Conservation (phyloP, 768 basidiomycete species). For the Naematelia encephala region DNA sequence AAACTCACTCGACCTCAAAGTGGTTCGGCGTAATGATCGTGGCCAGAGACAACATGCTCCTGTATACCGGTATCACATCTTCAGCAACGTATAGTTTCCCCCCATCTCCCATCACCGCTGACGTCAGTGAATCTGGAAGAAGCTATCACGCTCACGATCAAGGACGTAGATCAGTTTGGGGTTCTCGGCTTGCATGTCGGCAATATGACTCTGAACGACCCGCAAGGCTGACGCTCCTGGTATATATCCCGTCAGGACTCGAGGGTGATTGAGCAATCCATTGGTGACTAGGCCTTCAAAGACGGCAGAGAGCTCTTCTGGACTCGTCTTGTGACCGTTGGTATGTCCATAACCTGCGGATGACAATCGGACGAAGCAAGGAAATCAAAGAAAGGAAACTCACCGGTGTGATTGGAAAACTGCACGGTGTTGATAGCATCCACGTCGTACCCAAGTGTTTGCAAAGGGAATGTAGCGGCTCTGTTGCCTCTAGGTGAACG, state of each 20-base stretch:
- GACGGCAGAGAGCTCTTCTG: conserved; percentile 70
- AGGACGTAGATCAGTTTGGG: conserved; percentile 72
- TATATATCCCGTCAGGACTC: conserved; percentile 87
- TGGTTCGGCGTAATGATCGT: conserved; percentile 96
- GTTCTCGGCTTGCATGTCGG: conserved; percentile 62
- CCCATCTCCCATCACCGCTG: conserved; percentile 93
- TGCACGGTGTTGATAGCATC: conserved; percentile 94
- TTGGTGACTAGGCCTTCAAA: conserved; percentile 72
- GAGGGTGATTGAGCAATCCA: conserved; percentile 65
- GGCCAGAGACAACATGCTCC: conserved; percentile 63
- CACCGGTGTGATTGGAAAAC: conserved; percentile 90
- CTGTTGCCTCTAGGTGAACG: conserved; percentile 49
- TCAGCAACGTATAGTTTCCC: conserved; percentile 75
- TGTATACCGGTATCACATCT: conserved; percentile 83
- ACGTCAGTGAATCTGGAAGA: not conserved
- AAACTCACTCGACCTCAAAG: conserved; percentile 88
- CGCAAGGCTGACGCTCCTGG: conserved; percentile 74
- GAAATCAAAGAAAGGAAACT: conserved; percentile 17
- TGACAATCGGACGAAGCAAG: not conserved
- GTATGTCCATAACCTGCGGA: conserved; percentile 71
- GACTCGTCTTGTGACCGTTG: conserved; percentile 73
- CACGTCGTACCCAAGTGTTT: conserved; percentile 82
- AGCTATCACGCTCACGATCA: conserved; percentile 67
- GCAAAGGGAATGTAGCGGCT: conserved; percentile 63
- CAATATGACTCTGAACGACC: conserved; percentile 63